Evolutionary conservation across 306 rosid genomes (phyloP).

Genomic region (Malus sylvestris): DNA sequence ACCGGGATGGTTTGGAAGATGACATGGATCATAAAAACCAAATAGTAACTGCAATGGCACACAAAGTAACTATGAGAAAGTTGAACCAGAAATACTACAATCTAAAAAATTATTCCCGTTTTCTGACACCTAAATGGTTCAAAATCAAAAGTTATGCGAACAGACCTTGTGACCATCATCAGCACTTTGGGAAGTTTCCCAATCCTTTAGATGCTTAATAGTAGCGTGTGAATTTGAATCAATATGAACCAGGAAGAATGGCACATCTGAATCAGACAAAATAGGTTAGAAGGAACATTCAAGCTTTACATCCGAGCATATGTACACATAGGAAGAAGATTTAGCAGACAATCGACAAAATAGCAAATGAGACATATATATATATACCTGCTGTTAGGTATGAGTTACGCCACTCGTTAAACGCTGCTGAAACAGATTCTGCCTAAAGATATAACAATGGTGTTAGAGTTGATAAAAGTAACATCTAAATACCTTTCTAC

Average conservation of each 20-base stretch:
- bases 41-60: conserved; percentile 63
- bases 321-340: background rate
- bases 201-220: conserved; percentile 65
- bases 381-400: conserved; percentile 53
- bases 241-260: conserved; percentile 64
- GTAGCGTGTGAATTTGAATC: conserved; percentile 55
- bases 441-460: conserved; percentile 38
- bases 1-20: conserved; percentile 82
- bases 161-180: conserved; percentile 56
- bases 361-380: background rate
- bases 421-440: conserved; percentile 66
- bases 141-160: conserved; percentile 13
- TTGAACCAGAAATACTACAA: background rate
- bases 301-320: background rate
- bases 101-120: conserved; percentile 13
- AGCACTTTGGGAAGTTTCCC: conserved; percentile 50
- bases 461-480: background rate
- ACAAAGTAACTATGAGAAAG: conserved; percentile 17
- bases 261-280: conserved; percentile 46
- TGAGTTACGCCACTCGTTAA: conserved; percentile 79
- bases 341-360: background rate
- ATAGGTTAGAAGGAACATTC: conserved; percentile 18
- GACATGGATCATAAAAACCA: conserved; percentile 96
- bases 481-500: conserved; percentile 6
- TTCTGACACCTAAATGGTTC: conserved; percentile 1